Conservation (phyloP, 1,284 basidiomycete genomes). For the Crocinoboletus sp. region DNA sequence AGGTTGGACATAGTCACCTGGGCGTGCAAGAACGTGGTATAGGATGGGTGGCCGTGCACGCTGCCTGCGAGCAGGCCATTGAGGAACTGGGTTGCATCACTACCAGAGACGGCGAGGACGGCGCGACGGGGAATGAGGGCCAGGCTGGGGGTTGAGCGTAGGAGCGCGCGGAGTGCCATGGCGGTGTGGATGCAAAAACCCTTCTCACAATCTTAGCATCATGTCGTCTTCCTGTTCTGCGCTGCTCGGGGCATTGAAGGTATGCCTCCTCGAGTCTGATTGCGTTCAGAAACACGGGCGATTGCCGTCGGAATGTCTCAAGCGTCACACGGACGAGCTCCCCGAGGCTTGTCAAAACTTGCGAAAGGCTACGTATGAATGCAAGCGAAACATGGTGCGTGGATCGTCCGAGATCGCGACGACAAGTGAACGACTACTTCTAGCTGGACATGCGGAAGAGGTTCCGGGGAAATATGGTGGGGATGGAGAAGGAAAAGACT, state of each 20-base stretch:
- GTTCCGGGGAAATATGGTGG: conserved; percentile 70
- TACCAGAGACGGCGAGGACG: conserved; percentile 75
- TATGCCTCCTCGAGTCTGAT: conserved; percentile 76
- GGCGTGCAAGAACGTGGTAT: conserved; percentile 82
- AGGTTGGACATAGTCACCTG: conserved; percentile 53
- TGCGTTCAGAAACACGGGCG: conserved; percentile 73
- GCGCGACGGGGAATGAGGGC: conserved; percentile 62
- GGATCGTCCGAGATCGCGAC: neutral
- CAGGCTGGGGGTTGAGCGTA: conserved; percentile 50
- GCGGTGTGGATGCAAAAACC: conserved; percentile 4
- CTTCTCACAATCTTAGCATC: neutral
- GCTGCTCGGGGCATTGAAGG: conserved; percentile 68
- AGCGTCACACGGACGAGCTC: conserved; percentile 64
- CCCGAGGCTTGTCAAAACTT: conserved; percentile 73
- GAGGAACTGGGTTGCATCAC: conserved; percentile 81
- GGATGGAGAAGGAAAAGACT: conserved; percentile 35
- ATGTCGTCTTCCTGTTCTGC: conserved; percentile 81
- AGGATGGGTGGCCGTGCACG: conserved; percentile 58
- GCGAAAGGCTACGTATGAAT: conserved; percentile 78
- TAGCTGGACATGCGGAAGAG: conserved; percentile 82
- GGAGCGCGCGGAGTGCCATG: conserved; percentile 40
- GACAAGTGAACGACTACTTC: neutral
- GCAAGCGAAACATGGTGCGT: conserved; percentile 83
- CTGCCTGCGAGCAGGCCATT: conserved; percentile 79
- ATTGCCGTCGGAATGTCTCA: conserved; percentile 76